Percentiles rank a stretch among this genome's conserved stretches.
Conservation (phyloP, 306 rosid genomes). For the Dryas octopetala region DNA sequence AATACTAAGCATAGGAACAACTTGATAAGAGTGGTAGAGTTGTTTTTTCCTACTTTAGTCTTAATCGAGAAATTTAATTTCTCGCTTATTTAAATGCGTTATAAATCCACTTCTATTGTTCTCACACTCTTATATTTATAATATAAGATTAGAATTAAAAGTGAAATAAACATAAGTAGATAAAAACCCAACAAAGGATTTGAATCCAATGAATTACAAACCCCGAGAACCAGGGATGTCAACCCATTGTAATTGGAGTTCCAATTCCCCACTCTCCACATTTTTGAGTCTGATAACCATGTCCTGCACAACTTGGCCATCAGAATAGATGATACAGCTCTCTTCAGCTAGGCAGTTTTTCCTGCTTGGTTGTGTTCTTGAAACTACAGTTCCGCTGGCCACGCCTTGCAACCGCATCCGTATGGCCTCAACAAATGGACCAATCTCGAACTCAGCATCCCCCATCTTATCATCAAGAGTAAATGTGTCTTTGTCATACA, state of each 20-base stretch:
- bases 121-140: too few relatives aligned
- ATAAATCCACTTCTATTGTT: too few relatives aligned
- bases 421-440: constrained; percentile 54
- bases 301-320: constrained; percentile 55
- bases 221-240: constrained; percentile 73
- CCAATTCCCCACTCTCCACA: constrained; percentile 77
- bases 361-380: constrained; percentile 52
- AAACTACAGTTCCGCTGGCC: constrained; percentile 47
- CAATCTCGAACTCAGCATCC: constrained; percentile 69
- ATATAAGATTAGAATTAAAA: too few relatives aligned
- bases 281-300: constrained; percentile 66
- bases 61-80: too few relatives aligned
- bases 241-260: constrained; percentile 70
- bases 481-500: constrained; percentile 73
- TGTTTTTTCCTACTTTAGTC: too few relatives aligned
- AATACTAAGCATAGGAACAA: background rate
- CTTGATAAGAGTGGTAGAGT: background rate
- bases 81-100: too few relatives aligned
- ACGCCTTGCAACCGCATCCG: constrained; percentile 47
- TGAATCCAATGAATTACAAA: constrained; percentile 21
- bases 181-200: too few relatives aligned
- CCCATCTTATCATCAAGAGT: constrained; percentile 86
- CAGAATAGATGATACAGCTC: constrained; percentile 56
- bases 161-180: too few relatives aligned
- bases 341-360: constrained; percentile 76